Base-by-base conservation (phyloP, 495 filamentous ascomycete species). In the Penicillium crystallinum region DNA sequence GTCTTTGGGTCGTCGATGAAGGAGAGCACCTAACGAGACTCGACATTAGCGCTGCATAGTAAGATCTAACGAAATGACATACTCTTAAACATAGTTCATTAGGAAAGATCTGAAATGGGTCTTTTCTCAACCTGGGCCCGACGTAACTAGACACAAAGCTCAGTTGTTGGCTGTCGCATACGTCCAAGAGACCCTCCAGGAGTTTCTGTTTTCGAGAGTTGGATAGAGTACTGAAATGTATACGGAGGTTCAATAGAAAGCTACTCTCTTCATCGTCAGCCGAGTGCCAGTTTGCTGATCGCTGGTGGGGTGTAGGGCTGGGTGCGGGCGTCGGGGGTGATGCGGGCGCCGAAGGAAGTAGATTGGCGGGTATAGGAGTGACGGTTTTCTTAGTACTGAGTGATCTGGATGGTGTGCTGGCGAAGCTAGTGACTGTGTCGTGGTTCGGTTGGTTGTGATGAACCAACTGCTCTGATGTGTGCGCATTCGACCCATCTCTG, bases 101-200 rank as follows among this genome's bases (percentile, higher is more conserved):
- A 6, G 93, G 93, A 40, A 97, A 78, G 27, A 83, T 84, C 38
- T 80, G 84, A 53, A 98, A 97, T 0, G 93, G 93, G 71, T 98
- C 93, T 66, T 96, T 96, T 69, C 96, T 95, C 52, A 98, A 74
- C 41, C 91, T 76, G 31, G 93, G 93, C 55, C 87, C 87, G 47
- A 98, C 91, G 63, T 93, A 91, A 57, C 91, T 88, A 47, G 91
- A 88, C 15, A 98, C 88, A 64, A 97, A 97, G 67, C 90, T 95
- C 52, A 98, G 80, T 58, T 93, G 88, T 53, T 93, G 90, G 58
- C 88, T 96, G 60, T 93, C 90, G 74, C 95, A 98, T 56, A 95
- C 75, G 60, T 91, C 91, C 55, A 98, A 70, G 45, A 98, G 73
- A 52, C 95, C 90, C 22, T 85, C 88, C 27, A 98, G 76, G 56